Conservation (phyloP, 495 filamentous ascomycete species). For the Schizothecium vesticola region DNA sequence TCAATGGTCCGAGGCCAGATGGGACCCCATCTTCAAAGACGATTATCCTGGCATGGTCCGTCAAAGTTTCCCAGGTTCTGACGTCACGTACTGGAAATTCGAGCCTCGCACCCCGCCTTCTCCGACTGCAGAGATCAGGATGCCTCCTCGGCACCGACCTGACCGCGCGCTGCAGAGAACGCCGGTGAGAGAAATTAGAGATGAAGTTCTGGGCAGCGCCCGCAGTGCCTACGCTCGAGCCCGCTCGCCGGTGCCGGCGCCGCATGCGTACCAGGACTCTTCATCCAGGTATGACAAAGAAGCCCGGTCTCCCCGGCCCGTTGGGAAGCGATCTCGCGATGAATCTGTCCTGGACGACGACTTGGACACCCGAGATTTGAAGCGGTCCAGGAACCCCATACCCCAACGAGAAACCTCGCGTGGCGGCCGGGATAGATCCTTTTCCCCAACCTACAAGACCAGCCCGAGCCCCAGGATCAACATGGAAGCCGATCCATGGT, state of each 20-base stretch:
- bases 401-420: background rate
- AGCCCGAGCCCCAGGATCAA: constrained; percentile 10
- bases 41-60: constrained; percentile 25
- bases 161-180: constrained; percentile 7
- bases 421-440: background rate
- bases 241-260: background rate
- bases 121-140: constrained; percentile 19
- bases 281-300: constrained; percentile 1
- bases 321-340: constrained; percentile 21
- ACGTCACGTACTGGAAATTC: constrained; percentile 23
- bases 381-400: constrained; percentile 12
- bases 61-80: constrained; percentile 17
- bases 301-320: background rate
- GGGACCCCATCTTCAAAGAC: constrained; percentile 44
- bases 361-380: constrained; percentile 11
- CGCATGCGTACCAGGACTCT: background rate
- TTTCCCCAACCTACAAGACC: constrained; percentile 4
- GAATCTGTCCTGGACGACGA: background rate
- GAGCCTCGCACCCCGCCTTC: constrained; percentile 19
- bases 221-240: background rate
- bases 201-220: background rate
- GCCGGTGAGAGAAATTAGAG: background rate
- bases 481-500: constrained; percentile 21
- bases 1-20: constrained; percentile 38
- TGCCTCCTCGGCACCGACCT: constrained; percentile 22